phyloP scores from a whole-genome alignment of 2,329 filamentous ascomycete species.

The Pleoardoris graminearum region DNA sequence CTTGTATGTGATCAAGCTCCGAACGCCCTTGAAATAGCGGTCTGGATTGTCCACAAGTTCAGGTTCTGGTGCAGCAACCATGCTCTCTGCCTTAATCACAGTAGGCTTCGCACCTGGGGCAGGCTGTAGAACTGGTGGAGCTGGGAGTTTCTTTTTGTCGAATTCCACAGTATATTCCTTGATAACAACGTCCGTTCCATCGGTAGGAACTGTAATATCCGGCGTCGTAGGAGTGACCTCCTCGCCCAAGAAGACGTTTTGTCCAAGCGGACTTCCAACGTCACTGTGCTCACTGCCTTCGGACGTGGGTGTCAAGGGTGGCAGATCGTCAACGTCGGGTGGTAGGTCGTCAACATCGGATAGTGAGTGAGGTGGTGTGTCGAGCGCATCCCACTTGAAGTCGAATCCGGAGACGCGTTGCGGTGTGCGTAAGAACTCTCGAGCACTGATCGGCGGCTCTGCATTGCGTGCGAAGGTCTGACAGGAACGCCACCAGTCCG shows the following conservation, averaged over 20 bases:
- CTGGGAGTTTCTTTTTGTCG: slow-evolving; percentile 22
- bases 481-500: slow-evolving; percentile 33
- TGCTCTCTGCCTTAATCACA: slow-evolving; percentile 15
- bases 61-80: slow-evolving; percentile 22
- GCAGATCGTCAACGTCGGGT: slow-evolving; percentile 27
- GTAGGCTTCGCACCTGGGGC: slow-evolving; percentile 24
- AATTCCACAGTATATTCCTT: slow-evolving; percentile 31
- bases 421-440: slow-evolving; percentile 32
- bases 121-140: slow-evolving; percentile 27
- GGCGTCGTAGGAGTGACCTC: slow-evolving; percentile 8
- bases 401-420: slow-evolving; percentile 30
- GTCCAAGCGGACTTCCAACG: slow-evolving; percentile 9
- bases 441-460: slow-evolving; percentile 29
- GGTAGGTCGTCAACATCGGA: too few relatives aligned
- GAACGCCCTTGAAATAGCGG: slow-evolving; percentile 25
- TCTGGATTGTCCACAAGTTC: slow-evolving; percentile 11
- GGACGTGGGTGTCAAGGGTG: slow-evolving; percentile 23
- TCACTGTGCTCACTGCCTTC: slow-evolving; percentile 19
- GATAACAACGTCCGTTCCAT: slow-evolving; percentile 25
- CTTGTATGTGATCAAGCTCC: slow-evolving; percentile 28
- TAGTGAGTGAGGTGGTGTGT: slow-evolving; percentile 14
- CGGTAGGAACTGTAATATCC: slow-evolving; percentile 1
- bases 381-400: slow-evolving; percentile 23
- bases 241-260: slow-evolving; percentile 12
- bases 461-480: slow-evolving; percentile 33